phyloP scores from a whole-genome alignment of 371 early-diverging fungal genomes.

The Coemansia sp. region DNA sequence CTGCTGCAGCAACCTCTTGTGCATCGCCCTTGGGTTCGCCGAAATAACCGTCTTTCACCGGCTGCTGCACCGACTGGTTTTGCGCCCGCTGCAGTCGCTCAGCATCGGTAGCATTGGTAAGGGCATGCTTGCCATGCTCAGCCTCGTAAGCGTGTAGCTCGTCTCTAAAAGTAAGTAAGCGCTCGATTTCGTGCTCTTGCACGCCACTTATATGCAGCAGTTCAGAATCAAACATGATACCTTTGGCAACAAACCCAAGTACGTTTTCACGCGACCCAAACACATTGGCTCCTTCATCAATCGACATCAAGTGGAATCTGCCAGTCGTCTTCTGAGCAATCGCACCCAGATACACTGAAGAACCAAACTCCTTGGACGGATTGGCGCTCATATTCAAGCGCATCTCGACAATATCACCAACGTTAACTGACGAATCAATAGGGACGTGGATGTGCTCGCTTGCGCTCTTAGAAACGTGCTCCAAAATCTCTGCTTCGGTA shows the following conservation, averaged over 20 bases:
- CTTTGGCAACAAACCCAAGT: conserved; percentile 39
- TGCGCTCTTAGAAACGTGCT: conserved; percentile 15
- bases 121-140: conserved; percentile 17
- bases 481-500: not conserved
- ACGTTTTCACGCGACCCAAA: conserved; percentile 24
- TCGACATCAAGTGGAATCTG: conserved; percentile 34
- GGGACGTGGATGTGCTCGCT: conserved; percentile 16
- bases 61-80: not conserved
- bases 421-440: conserved; percentile 28
- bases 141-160: conserved; percentile 26
- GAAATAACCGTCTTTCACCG: not conserved
- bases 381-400: not conserved
- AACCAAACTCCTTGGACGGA: not conserved
- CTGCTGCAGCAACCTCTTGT: not conserved
- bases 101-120: conserved; percentile 17
- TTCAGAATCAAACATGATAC: conserved; percentile 28
- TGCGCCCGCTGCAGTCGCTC: conserved; percentile 10
- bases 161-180: conserved; percentile 18
- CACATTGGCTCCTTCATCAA: not conserved
- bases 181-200: not conserved
- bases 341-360: not conserved
- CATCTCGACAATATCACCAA: conserved; percentile 42
- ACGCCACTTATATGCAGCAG: conserved; percentile 25
- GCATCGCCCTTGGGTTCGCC: not conserved
- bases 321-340: conserved; percentile 36